These are phyloP conservation scores for Agaricus sinodeliciosus DNA, from an alignment of 768 basidiomycete species.

Conservation along the genomic window DNA sequence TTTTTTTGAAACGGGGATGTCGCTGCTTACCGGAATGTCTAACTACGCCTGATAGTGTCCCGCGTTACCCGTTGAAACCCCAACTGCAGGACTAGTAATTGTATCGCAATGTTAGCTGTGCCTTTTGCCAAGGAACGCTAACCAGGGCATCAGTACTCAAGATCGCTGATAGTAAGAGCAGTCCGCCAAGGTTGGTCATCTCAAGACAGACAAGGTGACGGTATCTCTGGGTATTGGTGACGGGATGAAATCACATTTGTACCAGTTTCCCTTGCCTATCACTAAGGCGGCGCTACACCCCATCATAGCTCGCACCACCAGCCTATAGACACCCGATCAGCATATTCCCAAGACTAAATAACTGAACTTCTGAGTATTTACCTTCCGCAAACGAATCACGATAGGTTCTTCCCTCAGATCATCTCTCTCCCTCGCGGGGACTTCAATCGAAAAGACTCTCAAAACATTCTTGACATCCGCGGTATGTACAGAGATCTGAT, in stretches of 20 bases:
- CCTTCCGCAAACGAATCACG: slow-evolving; percentile 75
- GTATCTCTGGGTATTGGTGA: background rate
- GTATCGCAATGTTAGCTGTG: too few relatives aligned
- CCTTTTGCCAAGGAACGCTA: too few relatives aligned
- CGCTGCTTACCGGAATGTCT: too few relatives aligned
- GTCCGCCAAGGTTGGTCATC: too few relatives aligned
- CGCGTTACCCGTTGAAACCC: too few relatives aligned
- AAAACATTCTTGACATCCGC: slow-evolving; percentile 83
- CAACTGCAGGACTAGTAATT: too few relatives aligned
- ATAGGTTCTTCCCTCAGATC: slow-evolving; percentile 89
- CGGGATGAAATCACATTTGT: background rate
- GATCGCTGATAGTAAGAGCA: too few relatives aligned
- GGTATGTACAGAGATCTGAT: slow-evolving; percentile 84
- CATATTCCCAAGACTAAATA: slow-evolving; percentile 9
- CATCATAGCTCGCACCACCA: slow-evolving; percentile 86
- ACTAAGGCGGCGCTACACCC: slow-evolving; percentile 40
- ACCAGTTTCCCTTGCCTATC: background rate
- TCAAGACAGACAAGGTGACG: too few relatives aligned
- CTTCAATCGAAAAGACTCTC: slow-evolving; percentile 79
- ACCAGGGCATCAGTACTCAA: too few relatives aligned
- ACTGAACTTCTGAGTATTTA: slow-evolving; percentile 21
- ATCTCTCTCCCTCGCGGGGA: slow-evolving; percentile 74
- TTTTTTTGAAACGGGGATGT: too few relatives aligned
- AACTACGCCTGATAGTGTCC: too few relatives aligned
- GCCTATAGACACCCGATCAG: slow-evolving; percentile 39